Evolutionary conservation across 148 eudicot species (phyloP).

Genomic region (Camellia lanceoleosa): DNA sequence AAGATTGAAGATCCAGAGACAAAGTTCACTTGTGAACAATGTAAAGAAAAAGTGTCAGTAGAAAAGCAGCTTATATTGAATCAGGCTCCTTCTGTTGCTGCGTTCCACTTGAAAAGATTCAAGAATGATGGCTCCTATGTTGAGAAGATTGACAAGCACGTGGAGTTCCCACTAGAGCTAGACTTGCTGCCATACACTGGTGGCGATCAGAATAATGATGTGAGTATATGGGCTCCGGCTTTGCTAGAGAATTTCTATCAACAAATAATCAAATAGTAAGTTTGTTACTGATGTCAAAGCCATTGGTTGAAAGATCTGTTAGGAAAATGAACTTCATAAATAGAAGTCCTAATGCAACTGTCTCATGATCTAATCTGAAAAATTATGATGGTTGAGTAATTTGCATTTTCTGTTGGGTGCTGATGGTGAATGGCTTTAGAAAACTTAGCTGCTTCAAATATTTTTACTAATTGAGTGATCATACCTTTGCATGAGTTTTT

Average conservation of each 20-base stretch:
- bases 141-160: slow-evolving; percentile 73
- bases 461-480: not conserved
- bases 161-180: slow-evolving; percentile 68
- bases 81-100: slow-evolving; percentile 63
- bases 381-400: not conserved
- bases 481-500: too few relatives aligned
- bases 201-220: slow-evolving; percentile 28
- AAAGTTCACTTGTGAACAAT: slow-evolving; percentile 64
- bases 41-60: slow-evolving; percentile 74
- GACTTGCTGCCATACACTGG: slow-evolving; percentile 60
- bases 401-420: not conserved
- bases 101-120: slow-evolving; percentile 88
- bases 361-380: not conserved
- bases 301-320: not conserved
- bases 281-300: not conserved
- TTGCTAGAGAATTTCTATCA: not conserved
- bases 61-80: slow-evolving; percentile 85
- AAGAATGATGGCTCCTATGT: slow-evolving; percentile 65
- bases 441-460: not conserved
- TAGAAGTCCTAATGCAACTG: not conserved
- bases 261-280: not conserved
- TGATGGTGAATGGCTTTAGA: not conserved
- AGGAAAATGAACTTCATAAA: not conserved
- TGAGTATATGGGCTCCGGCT: slow-evolving; percentile 29
- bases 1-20: slow-evolving; percentile 68